Evolutionary conservation across 257 asterid genomes (phyloP).

Genomic region (Solanum gracilifrons): DNA sequence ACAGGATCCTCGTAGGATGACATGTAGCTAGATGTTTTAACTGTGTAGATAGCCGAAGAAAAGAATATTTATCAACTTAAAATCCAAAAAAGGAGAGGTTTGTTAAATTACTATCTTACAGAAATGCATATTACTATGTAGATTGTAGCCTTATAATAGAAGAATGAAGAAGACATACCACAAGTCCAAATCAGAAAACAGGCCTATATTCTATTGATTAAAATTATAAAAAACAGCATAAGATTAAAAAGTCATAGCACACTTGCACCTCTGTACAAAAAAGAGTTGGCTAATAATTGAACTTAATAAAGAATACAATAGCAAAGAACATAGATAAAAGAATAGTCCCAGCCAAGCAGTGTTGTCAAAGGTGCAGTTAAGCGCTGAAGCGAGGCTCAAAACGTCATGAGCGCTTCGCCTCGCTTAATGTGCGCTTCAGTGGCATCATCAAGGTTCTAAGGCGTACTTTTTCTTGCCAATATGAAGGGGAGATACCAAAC

Average conservation of each 20-base stretch:
- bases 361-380: background rate
- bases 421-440: background rate
- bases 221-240: background rate
- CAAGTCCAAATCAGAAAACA: background rate
- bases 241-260: background rate
- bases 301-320: background rate
- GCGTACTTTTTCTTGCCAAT: background rate
- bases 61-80: background rate
- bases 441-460: background rate
- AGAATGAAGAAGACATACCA: background rate
- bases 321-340: background rate
- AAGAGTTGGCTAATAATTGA: background rate
- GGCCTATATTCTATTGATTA: background rate
- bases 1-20: slow-evolving; percentile 17
- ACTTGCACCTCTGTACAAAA: background rate
- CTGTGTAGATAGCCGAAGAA: background rate
- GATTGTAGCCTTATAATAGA: background rate
- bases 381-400: background rate
- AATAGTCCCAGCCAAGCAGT: background rate
- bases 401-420: background rate
- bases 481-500: background rate
- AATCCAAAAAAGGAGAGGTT: background rate
- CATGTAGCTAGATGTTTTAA: background rate
- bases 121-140: background rate
- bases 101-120: background rate